Percentiles rank a stretch among this genome's conserved stretches.
Evolutionary conservation across 257 asterid genomes (phyloP).

Genomic region (Solanum dulcamara): DNA sequence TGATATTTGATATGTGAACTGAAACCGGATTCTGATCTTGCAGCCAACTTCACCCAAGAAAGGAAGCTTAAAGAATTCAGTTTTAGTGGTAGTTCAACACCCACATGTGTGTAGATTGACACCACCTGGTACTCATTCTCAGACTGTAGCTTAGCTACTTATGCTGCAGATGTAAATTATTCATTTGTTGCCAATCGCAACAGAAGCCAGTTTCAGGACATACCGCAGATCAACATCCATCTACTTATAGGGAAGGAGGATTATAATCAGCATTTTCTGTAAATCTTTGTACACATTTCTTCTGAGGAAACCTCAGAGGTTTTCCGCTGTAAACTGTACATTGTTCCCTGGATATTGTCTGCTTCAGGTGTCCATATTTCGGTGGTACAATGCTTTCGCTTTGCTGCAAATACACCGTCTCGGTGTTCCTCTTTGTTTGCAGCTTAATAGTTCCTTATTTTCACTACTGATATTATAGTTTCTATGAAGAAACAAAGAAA

Average conservation of each 20-base stretch:
- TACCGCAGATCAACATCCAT: not conserved
- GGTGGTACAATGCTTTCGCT: not conserved
- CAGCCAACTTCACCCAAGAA: conserved; percentile 49
- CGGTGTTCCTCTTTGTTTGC: not conserved
- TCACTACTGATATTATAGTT: not conserved
- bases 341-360: not conserved
- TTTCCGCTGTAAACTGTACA: not conserved
- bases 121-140: conserved; percentile 8
- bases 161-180: not conserved
- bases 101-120: conserved; percentile 29
- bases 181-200: not conserved
- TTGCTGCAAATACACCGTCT: not conserved
- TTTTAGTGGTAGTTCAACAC: conserved; percentile 66
- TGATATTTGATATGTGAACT: not conserved
- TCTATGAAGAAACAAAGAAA: not conserved
- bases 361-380: not conserved
- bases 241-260: not conserved
- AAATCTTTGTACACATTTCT: not conserved
- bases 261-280: not conserved
- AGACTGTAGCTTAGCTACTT: not conserved
- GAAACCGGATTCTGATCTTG: conserved; percentile 2
- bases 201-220: not conserved
- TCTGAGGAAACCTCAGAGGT: not conserved
- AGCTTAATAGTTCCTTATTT: not conserved
- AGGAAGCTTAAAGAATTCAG: conserved; percentile 39